Evolutionary conservation across 192 early-diverging fungal species (phyloP).

Genomic region (Coemansia sp.): DNA sequence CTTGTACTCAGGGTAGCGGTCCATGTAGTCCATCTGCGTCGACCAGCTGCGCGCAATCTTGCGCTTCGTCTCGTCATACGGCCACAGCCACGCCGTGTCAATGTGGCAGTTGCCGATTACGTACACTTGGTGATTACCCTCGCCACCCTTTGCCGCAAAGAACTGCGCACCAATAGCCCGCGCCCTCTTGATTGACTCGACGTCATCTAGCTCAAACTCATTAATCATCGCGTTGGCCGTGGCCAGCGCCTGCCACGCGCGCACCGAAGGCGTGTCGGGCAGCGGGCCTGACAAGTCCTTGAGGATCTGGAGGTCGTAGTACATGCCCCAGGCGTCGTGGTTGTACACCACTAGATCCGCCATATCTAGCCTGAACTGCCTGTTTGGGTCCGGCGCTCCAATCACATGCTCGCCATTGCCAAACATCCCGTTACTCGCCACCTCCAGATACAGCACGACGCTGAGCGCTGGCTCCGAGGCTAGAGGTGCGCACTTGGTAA

Average conservation of each 20-base stretch:
- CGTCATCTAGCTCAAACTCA: conserved; percentile 47
- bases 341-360: conserved; percentile 74
- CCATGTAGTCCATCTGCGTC: conserved; percentile 76
- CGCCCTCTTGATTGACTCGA: conserved; percentile 38
- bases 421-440: conserved; percentile 92
- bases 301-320: conserved; percentile 77
- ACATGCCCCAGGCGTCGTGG: conserved; percentile 64
- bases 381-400: conserved; percentile 65
- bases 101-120: conserved; percentile 95
- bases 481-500: conserved; percentile 49
- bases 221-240: conserved; percentile 81
- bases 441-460: conserved; percentile 81
- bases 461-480: conserved; percentile 24
- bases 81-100: conserved; percentile 95
- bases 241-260: conserved; percentile 75
- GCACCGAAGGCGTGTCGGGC: conserved; percentile 59
- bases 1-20: conserved; percentile 81
- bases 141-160: conserved; percentile 61
- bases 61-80: conserved; percentile 95
- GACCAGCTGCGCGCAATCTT: conserved; percentile 86
- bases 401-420: conserved; percentile 56
- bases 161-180: conserved; percentile 59
- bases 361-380: conserved; percentile 57
- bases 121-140: conserved; percentile 67
- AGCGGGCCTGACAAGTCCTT: conserved; percentile 67